Conservation (phyloP, 108 stramenopile genomes). For the Nitzschia sp. region DNA sequence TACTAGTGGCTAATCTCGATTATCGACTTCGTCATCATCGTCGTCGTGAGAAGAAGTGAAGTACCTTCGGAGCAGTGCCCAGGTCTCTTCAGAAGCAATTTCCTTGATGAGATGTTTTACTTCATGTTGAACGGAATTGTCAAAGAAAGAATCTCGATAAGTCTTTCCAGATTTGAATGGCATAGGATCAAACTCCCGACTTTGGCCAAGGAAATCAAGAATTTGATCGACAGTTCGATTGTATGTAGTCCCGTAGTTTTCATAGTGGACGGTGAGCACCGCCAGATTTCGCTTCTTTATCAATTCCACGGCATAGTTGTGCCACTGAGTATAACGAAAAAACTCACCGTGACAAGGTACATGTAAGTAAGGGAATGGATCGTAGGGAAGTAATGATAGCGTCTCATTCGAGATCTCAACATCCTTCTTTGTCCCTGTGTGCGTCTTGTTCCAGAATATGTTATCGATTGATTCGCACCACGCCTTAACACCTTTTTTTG, state of each 20-base stretch:
- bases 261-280: slow-evolving; percentile 54
- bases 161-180: background rate
- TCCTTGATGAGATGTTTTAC: background rate
- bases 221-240: slow-evolving; percentile 44
- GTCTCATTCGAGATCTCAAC: slow-evolving; percentile 9
- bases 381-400: background rate
- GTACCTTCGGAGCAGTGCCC: background rate
- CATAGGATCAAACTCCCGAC: background rate
- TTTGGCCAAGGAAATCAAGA: slow-evolving; percentile 52
- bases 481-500: slow-evolving; percentile 35
- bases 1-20: too few species aligned
- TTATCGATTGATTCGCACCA: slow-evolving; percentile 34
- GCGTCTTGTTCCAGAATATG: slow-evolving; percentile 20
- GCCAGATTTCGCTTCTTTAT: background rate
- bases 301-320: slow-evolving; percentile 57
- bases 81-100: background rate
- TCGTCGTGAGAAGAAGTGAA: background rate
- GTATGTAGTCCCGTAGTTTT: slow-evolving; percentile 58
- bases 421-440: too few species aligned
- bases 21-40: background rate
- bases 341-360: slow-evolving; percentile 76
- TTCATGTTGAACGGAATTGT: background rate
- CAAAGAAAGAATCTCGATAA: background rate
- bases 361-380: slow-evolving; percentile 1
- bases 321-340: slow-evolving; percentile 77